phyloP scores from a whole-genome alignment of 805 yeast genomes.

The Sungouiozyma intestinalis region DNA sequence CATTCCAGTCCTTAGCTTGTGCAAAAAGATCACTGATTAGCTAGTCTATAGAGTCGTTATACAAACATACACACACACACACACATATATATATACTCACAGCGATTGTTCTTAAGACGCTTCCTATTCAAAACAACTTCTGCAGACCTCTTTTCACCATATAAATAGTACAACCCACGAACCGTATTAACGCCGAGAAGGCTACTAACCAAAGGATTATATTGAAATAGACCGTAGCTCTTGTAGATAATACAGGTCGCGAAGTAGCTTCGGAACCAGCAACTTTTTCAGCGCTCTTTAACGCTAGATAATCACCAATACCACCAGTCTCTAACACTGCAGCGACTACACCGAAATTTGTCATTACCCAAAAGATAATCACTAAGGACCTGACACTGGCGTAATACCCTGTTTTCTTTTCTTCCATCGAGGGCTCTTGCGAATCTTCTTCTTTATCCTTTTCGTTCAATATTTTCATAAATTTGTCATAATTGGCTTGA shows the following conservation, averaged over 20 bases:
- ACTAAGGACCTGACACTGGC: slow-evolving; percentile 86
- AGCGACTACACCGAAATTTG: slow-evolving; percentile 73
- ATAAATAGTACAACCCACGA: slow-evolving; percentile 62
- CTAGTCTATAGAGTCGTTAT: too few relatives aligned
- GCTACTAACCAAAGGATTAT: slow-evolving; percentile 92
- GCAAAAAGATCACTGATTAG: too few relatives aligned
- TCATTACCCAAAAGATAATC: slow-evolving; percentile 79
- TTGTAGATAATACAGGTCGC: slow-evolving; percentile 23
- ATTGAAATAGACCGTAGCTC: slow-evolving; percentile 61
- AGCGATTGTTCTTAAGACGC: too few relatives aligned
- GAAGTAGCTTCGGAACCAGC: slow-evolving; percentile 6
- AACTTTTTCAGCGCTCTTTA: slow-evolving; percentile 12
- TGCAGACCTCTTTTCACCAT: slow-evolving; percentile 31
- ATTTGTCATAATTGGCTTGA: slow-evolving; percentile 59
- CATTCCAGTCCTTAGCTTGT: too few relatives aligned
- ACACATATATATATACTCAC: too few relatives aligned
- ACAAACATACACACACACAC: too few relatives aligned
- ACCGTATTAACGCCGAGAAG: slow-evolving; percentile 73
- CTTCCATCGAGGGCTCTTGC: slow-evolving; percentile 33
- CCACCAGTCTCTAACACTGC: slow-evolving; percentile 84
- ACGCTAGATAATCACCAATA: slow-evolving; percentile 33
- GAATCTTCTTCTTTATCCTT: slow-evolving; percentile 30
- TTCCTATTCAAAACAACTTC: slow-evolving; percentile 8
- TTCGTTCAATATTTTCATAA: slow-evolving; percentile 46
- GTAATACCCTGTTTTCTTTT: slow-evolving; percentile 67